Base-by-base conservation (phyloP, 164 flowering plant genomes). In the Aristolochia fimbriata region DNA sequence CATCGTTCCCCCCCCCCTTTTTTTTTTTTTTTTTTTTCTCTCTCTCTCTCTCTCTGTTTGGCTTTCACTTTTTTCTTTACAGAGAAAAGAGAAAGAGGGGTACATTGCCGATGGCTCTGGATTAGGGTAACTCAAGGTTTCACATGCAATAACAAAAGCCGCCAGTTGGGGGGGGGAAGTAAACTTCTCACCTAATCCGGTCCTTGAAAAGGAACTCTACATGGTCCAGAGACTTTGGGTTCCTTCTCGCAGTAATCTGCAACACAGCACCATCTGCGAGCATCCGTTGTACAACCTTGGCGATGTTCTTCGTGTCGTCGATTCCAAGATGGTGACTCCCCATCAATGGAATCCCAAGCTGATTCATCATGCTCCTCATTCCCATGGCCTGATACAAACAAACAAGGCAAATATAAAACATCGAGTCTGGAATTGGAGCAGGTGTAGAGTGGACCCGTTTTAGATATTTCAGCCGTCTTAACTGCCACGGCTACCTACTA, bases 321-420 rank as follows among this genome's bases (percentile, higher is more conserved):
- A 93, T 82, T 14, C 99, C 97, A 47, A 93, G 91, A 80, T 93
- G 99, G 70, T 93, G 99, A 67, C 91, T 90, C 74, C 96, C 99
- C 53, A 81, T 41, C 62, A 76, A 67, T 27, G 79, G 82, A 15
- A 93, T 78, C 59, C 61, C 60, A 23, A 84, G 84, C 69, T 81
- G 76, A 61, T 74, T 81, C 89, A 93, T 80, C 99, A 93, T 86
- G 37, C 86, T 70, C 77, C 75, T 63, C 99, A 93, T 93, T 70
- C 99, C 99, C 14, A 85, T 69, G 52, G 97, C 97, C 96, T 93
- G 62, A 62, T 45, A 72, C 59, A 27, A 63, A 65, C 21, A 65
- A 15, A 9, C 21, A 22, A 22, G 30, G 22, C 30, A 1, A 60
- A 48, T 20, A 31, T 37, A 37, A 7, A 37, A 37, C 43, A 37